Evolutionary conservation across 106 monocot genomes (phyloP).

Genomic region (Phalaenopsis aphrodite): DNA sequence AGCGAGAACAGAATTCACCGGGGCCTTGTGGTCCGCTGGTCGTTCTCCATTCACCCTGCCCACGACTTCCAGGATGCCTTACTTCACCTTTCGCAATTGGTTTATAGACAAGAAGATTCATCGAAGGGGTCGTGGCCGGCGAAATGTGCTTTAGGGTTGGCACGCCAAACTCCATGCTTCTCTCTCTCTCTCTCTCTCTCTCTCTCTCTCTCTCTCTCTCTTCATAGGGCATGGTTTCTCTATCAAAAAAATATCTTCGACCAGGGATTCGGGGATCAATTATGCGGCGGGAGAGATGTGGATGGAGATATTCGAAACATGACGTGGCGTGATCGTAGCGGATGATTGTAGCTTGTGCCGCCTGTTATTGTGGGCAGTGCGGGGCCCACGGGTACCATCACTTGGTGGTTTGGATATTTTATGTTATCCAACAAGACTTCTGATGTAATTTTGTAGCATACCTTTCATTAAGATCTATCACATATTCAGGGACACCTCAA

Average conservation of each 20-base stretch:
- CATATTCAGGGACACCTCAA: too few relatives aligned
- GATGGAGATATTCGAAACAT: not conserved
- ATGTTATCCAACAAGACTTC: too few relatives aligned
- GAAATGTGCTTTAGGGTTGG: slow-evolving; percentile 7
- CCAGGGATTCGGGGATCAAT: not conserved
- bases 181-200: not conserved
- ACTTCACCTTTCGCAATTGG: not conserved
- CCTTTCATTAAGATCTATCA: too few relatives aligned
- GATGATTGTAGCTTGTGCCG: too few relatives aligned
- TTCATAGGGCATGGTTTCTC: too few relatives aligned
- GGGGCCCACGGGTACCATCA: not conserved
- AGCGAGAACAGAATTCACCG: not conserved
- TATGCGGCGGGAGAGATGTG: not conserved
- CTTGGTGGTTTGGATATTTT: not conserved
- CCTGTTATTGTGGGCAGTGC: not conserved
- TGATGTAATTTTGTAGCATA: too few relatives aligned
- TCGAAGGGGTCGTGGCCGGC: not conserved
- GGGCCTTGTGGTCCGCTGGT: not conserved
- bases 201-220: not conserved
- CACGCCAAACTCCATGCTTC: slow-evolving; percentile 4
- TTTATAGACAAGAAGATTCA: slow-evolving; percentile 15
- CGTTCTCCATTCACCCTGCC: not conserved
- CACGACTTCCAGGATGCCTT: not conserved
- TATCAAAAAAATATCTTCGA: too few relatives aligned
- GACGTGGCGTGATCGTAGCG: not conserved